Conservation (phyloP, 1,284 basidiomycete genomes). For the Ganoderma lucidum region DNA sequence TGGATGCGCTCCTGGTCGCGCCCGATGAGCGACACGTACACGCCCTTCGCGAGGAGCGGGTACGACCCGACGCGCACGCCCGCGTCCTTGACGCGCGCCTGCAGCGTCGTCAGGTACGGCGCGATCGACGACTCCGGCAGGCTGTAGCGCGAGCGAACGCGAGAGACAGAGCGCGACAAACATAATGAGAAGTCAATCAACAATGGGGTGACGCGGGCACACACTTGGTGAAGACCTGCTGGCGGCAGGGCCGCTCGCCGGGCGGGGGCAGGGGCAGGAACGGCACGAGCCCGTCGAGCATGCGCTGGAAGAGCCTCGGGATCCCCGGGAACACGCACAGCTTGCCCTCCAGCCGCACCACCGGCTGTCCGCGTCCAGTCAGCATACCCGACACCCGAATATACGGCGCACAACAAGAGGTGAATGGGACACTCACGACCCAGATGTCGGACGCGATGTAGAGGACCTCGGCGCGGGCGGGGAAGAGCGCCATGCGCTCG, state of each 20-base stretch:
- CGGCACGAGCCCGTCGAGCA: constrained; percentile 75
- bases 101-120: constrained; percentile 85
- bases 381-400: background rate
- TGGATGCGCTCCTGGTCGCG: constrained; percentile 60
- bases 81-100: constrained; percentile 76
- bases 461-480: constrained; percentile 76
- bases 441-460: constrained; percentile 81
- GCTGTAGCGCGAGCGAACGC: constrained; percentile 46
- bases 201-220: constrained; percentile 35
- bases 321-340: constrained; percentile 94
- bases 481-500: constrained; percentile 87
- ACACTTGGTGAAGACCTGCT: constrained; percentile 82
- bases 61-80: constrained; percentile 89
- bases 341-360: constrained; percentile 84
- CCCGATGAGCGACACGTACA: constrained; percentile 85
- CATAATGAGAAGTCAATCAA: too few relatives aligned
- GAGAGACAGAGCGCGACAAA: too few relatives aligned
- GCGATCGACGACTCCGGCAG: constrained; percentile 90
- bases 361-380: constrained; percentile 62
- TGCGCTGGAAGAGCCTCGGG: constrained; percentile 83
- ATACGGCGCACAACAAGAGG: background rate
- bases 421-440: constrained; percentile 68
- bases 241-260: constrained; percentile 72
- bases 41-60: constrained; percentile 69
- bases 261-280: constrained; percentile 82